Base-by-base conservation (phyloP, 164 flowering plant species). In the Litsea cubeba region DNA sequence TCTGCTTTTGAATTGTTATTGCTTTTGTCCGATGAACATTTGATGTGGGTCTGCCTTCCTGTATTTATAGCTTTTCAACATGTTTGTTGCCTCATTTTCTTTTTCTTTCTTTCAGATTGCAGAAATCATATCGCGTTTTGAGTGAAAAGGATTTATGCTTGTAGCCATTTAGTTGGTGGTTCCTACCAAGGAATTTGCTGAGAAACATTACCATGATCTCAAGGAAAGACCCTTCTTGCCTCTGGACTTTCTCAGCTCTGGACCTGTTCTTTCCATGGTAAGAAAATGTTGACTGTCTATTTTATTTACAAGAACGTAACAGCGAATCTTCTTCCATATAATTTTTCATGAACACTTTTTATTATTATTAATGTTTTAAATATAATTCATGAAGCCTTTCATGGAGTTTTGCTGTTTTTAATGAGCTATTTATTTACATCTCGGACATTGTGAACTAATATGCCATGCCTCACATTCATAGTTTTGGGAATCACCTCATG, bases 261-360 rank as follows among this genome's bases (percentile, higher is more conserved):
- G 99, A 70, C 99, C 99, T 25, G 99, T 96, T 26, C 71, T 96
- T 79, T 97, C 97, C 58, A 96, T 96, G 98, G 97, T 96, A 60
- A 79, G 86, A 60, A 3, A 28, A 25, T 35, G 28, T 3, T 11
- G 20, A 35, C 3, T 32, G 25, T 24, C 6, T 23, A 62, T 17
- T 7, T 22, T 22, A 12, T 69, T 51, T 24, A 22, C 5, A 40
- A 28, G 63, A 30, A 62, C 25, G 64, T 57, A 30, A 50, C 20
- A 26, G 68, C 32, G 12, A 50, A 14, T 3, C 50, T 12, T 24
- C 25, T 24, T 50, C 14, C 54, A 50, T 18, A 11, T 18, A 10
- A 67, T n/a, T 67, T 67, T 8, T 67, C 3, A 30, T n/a, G 5
- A 22, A n/a, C 23, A 46, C 23, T 46, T 12, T 69, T 69, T 50